These are phyloP conservation scores for Quercus alba DNA, from an alignment of 306 rosid species.

Conservation along the genomic window DNA sequence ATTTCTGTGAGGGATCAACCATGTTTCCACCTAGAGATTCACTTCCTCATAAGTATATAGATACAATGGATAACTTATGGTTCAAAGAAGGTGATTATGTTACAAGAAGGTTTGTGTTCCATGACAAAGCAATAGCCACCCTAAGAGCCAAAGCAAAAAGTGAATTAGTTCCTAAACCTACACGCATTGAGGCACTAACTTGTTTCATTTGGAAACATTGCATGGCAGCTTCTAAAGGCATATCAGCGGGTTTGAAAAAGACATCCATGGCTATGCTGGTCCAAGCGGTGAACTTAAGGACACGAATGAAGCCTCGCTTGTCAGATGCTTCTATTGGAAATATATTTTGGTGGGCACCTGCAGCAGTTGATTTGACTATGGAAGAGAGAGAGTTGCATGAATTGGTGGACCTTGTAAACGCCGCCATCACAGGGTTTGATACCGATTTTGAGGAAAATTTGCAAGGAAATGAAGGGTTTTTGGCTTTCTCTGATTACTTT, in stretches of 20 bases:
- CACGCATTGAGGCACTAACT: slow-evolving; percentile 35
- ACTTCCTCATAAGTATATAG: slow-evolving; percentile 12
- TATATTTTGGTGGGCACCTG: slow-evolving; percentile 1
- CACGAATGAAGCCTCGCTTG: slow-evolving; percentile 7
- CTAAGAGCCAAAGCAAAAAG: slow-evolving; percentile 21
- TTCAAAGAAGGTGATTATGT: slow-evolving; percentile 25
- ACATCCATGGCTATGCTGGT: slow-evolving; percentile 2
- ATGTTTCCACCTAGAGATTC: slow-evolving; percentile 35
- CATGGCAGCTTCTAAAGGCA: slow-evolving; percentile 25
- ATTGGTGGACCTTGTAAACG: neutral
- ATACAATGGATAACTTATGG: slow-evolving; percentile 11
- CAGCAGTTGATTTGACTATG: neutral
- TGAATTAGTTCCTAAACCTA: slow-evolving; percentile 23
- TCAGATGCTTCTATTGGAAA: no score
- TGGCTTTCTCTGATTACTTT: slow-evolving; percentile 31
- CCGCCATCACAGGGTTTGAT: neutral
- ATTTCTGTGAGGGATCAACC: slow-evolving; percentile 23
- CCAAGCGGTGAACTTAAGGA: slow-evolving; percentile 44
- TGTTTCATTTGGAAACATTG: slow-evolving; percentile 44
- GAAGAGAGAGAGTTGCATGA: slow-evolving; percentile 7
- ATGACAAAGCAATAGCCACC: slow-evolving; percentile 23
- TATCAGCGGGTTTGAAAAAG: neutral
- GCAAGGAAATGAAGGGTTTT: slow-evolving; percentile 30
- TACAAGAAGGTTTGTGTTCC: slow-evolving; percentile 41
- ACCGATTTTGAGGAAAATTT: neutral